Base-by-base conservation (phyloP, 257 asterid genomes). In the Thymus quinquecostatus region DNA sequence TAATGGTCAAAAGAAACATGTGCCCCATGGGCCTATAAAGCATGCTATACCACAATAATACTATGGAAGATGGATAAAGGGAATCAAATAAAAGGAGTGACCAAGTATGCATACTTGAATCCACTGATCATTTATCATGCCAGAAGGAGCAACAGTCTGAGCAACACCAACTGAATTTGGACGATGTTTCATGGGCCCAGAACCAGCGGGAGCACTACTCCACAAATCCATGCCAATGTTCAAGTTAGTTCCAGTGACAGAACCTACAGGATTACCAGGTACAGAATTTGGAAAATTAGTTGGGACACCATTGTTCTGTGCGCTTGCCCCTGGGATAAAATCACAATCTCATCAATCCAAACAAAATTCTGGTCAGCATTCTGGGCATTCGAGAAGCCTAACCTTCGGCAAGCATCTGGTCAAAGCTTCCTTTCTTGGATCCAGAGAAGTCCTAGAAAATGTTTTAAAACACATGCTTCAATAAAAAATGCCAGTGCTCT, bases 381-480 rank as follows among this genome's bases (percentile, higher is more conserved):
- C 62, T 67, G 57, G 67, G 72, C 49, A 53, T 50, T 34, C 11
- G 53, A 30, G 72, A 73, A 67, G 65, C 55, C 63, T 78, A 81
- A 94, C 99, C 99, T 63, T 89, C 97, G 11, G 91, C 99, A 70
- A 94, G 96, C 99, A 91, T 94, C 82, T 85, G 96, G 57, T 89
- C 89, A 59, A 94, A 94, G 79, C 96, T 94, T 78, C 97, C 97
- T 83, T 85, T 91, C 89, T 86, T 94, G 48, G 85, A 55, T 29
- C 76, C 88, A 72, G 96, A 75, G 68, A 74, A 86, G 69, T 83
- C 97, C 99, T 89, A 71, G 69, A 72, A 73, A 69, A 59, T 59
- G 28, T 64, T 13, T 12, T 80, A 68, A n/a, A 61, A 60, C 57
- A 81, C 55, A 60, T 32, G 32, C 63, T 61, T 75, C 71, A 80